Evolutionary conservation across 2,329 filamentous ascomycete species (phyloP).

Genomic region (Aspergillus luchuensis): DNA sequence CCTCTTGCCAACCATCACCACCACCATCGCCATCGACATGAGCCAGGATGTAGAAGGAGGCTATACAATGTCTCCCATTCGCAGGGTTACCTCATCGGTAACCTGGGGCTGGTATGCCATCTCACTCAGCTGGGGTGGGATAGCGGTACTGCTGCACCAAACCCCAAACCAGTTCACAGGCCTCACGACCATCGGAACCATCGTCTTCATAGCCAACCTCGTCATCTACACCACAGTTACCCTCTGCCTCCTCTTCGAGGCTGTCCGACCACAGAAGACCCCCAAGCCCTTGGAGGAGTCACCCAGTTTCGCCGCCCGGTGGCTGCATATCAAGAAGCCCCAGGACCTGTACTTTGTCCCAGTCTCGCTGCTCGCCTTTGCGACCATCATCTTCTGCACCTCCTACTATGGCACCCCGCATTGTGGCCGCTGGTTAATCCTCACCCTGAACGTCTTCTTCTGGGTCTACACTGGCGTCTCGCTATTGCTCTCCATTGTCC

Average conservation of each 20-base stretch:
- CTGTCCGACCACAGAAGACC: background rate
- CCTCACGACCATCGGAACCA: slow-evolving; percentile 62
- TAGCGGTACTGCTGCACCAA: slow-evolving; percentile 61
- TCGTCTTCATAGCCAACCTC: slow-evolving; percentile 67
- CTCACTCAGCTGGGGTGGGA: slow-evolving; percentile 72
- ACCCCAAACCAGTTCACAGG: slow-evolving; percentile 65
- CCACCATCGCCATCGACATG: background rate
- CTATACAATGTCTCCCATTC: background rate
- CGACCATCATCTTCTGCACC: slow-evolving; percentile 65
- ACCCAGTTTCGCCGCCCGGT: background rate
- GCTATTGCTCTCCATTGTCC: slow-evolving; percentile 10
- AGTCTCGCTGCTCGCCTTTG: slow-evolving; percentile 63
- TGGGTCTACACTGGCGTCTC: slow-evolving; percentile 65
- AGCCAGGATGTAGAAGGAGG: background rate
- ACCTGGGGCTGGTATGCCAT: slow-evolving; percentile 71
- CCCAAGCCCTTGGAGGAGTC: background rate
- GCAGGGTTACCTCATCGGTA: slow-evolving; percentile 37
- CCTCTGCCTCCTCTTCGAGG: slow-evolving; percentile 39
- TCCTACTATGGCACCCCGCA: slow-evolving; percentile 63
- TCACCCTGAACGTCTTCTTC: slow-evolving; percentile 62
- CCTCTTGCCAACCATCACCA: background rate
- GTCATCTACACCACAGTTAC: slow-evolving; percentile 61
- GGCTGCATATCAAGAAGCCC: background rate
- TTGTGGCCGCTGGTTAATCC: slow-evolving; percentile 57
- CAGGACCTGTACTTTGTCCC: slow-evolving; percentile 40